Percentiles rank a stretch among this genome's conserved stretches.
phyloP scores from a whole-genome alignment of 257 asterid species.

The Solanum megistacrolobum region DNA sequence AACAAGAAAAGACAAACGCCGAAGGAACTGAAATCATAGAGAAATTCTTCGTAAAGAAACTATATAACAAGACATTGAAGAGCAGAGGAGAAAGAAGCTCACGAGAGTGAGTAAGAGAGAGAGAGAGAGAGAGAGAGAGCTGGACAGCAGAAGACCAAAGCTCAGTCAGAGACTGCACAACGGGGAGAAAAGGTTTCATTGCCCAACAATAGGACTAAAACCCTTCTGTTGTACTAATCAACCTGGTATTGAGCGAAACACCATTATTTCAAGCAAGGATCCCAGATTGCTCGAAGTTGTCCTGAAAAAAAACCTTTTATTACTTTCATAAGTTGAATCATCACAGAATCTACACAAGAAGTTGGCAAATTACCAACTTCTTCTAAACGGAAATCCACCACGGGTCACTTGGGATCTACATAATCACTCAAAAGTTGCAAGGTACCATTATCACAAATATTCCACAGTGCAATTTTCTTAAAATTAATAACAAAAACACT shows the following conservation, averaged over 20 bases:
- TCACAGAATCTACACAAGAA: not conserved
- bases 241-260: not conserved
- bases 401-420: not conserved
- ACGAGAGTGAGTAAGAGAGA: not conserved
- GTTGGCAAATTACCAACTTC: not conserved
- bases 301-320: not conserved
- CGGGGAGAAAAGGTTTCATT: not conserved
- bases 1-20: not conserved
- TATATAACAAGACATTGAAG: not conserved
- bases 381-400: not conserved
- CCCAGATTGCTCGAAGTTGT: not conserved
- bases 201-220: not conserved
- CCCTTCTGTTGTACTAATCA: not conserved
- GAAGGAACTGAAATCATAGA: not conserved
- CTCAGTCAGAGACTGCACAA: not conserved
- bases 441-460: not conserved
- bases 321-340: not conserved
- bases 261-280: not conserved
- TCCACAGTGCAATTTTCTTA: not conserved
- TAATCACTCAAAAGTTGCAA: not conserved
- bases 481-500: not conserved
- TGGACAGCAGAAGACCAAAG: not conserved
- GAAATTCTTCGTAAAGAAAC: not conserved
- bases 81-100: not conserved
- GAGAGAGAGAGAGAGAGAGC: not conserved